Percentiles rank a stretch among this genome's conserved stretches.
Conservation (phyloP, 1,139 yeast species). For the Lodderomyces parapsilosis region DNA sequence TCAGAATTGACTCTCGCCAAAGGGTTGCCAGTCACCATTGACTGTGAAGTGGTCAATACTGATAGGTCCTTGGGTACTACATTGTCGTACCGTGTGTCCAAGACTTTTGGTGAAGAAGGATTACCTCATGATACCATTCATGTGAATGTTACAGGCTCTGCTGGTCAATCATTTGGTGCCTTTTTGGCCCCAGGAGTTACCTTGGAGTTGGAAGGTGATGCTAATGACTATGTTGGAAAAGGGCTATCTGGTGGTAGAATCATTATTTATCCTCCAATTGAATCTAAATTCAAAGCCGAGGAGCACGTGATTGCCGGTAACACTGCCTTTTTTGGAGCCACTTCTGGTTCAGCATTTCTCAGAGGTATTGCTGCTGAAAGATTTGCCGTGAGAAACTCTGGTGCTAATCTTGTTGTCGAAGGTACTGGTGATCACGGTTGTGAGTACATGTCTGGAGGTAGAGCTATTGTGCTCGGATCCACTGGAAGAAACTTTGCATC, state of each 20-base stretch:
- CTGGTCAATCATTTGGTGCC: slow-evolving; percentile 99
- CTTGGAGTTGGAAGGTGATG: slow-evolving; percentile 93
- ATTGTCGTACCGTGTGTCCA: slow-evolving; percentile 88
- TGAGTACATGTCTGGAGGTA: slow-evolving; percentile 99
- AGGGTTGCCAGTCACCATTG: slow-evolving; percentile 93
- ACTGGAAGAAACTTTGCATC: slow-evolving; percentile 98
- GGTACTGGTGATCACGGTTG: slow-evolving; percentile 99
- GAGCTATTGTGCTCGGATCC: slow-evolving; percentile 87
- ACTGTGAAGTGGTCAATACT: slow-evolving; percentile 89
- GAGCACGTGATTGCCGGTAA: slow-evolving; percentile 97
- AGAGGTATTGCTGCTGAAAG: slow-evolving; percentile 99
- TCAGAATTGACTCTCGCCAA: slow-evolving; percentile 90
- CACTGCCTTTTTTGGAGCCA: slow-evolving; percentile 97
- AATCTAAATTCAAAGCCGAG: slow-evolving; percentile 83
- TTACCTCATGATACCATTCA: slow-evolving; percentile 96
- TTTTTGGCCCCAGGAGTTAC: slow-evolving; percentile 96
- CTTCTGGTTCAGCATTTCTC: slow-evolving; percentile 90
- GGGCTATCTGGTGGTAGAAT: slow-evolving; percentile 95
- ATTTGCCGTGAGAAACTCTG: slow-evolving; percentile 97
- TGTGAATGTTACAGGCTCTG: slow-evolving; percentile 87
- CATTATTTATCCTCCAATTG: slow-evolving; percentile 87
- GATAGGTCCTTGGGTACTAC: slow-evolving; percentile 97
- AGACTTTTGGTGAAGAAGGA: slow-evolving; percentile 89
- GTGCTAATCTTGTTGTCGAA: slow-evolving; percentile 95
- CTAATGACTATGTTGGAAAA: slow-evolving; percentile 97